Percentiles rank a stretch among this genome's conserved stretches.
Evolutionary conservation across 257 asterid genomes (phyloP).

Genomic region (Avicennia marina): DNA sequence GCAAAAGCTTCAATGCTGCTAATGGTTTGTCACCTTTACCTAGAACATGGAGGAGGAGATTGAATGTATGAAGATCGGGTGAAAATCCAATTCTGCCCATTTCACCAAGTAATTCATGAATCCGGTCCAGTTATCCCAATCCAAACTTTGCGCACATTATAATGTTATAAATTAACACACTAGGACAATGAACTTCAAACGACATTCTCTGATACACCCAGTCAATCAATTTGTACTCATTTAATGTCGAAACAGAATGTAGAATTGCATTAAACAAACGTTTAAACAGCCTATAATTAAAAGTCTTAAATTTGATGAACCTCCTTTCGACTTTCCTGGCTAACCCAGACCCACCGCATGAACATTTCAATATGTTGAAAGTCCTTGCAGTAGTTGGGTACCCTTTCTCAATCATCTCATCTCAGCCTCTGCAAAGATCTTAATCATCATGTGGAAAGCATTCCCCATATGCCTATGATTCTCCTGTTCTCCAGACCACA

Average conservation of each 20-base stretch:
- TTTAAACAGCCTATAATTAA: constrained; percentile 75
- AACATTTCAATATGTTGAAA: constrained; percentile 76
- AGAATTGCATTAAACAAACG: constrained; percentile 80
- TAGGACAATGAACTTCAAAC: constrained; percentile 76
- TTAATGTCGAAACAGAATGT: constrained; percentile 55
- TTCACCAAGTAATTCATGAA: constrained; percentile 73
- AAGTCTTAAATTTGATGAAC: constrained; percentile 77
- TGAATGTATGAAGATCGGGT: constrained; percentile 86
- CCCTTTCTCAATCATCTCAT: constrained; percentile 82
- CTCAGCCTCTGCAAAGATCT: constrained; percentile 72
- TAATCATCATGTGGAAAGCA: constrained; percentile 69
- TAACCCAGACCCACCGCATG: constrained; percentile 88
- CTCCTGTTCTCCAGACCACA: constrained; percentile 85
- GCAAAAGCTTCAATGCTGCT: constrained; percentile 78
- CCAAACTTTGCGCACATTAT: constrained; percentile 82
- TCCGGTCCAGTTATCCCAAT: constrained; percentile 76
- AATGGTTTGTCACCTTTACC: constrained; percentile 84
- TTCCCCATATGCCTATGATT: constrained; percentile 58
- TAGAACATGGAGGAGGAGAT: constrained; percentile 77
- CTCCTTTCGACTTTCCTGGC: constrained; percentile 82
- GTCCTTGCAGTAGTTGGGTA: constrained; percentile 86
- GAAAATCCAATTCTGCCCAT: constrained; percentile 74
- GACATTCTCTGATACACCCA: constrained; percentile 91
- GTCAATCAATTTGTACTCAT: constrained; percentile 75
- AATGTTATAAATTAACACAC: constrained; percentile 76